These are phyloP conservation scores for Ustanciosporium gigantosporum DNA, from an alignment of 1,284 basidiomycete genomes.

Conservation along the genomic window DNA sequence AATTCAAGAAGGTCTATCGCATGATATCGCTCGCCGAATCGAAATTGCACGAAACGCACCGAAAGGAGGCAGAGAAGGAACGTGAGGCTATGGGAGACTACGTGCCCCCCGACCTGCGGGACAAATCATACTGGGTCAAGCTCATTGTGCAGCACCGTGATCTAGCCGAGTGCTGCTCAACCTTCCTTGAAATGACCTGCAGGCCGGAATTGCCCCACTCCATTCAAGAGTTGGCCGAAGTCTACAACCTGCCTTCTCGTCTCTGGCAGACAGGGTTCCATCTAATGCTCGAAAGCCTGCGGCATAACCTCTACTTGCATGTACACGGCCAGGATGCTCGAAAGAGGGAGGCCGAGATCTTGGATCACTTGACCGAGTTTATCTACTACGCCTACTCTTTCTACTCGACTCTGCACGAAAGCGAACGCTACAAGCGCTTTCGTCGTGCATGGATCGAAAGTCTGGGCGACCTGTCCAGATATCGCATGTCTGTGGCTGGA, in stretches of 20 bases:
- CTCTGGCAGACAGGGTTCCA: slow-evolving; percentile 92
- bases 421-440: slow-evolving; percentile 73
- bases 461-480: slow-evolving; percentile 90
- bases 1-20: slow-evolving; percentile 80
- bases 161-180: slow-evolving; percentile 84
- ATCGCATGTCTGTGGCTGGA: slow-evolving; percentile 84
- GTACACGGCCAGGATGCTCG: slow-evolving; percentile 60
- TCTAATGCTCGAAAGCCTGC: slow-evolving; percentile 83
- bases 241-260: slow-evolving; percentile 91
- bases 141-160: slow-evolving; percentile 63
- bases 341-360: slow-evolving; percentile 45
- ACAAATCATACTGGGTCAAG: slow-evolving; percentile 43
- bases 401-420: slow-evolving; percentile 86
- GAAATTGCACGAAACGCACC: slow-evolving; percentile 67
- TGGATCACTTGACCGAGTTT: slow-evolving; percentile 82
- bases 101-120: slow-evolving; percentile 17
- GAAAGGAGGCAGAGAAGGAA: slow-evolving; percentile 7
- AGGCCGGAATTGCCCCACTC: slow-evolving; percentile 84
- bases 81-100: slow-evolving; percentile 17
- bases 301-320: slow-evolving; percentile 69
- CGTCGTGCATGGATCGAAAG: slow-evolving; percentile 89
- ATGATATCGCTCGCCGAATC: slow-evolving; percentile 74
- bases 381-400: slow-evolving; percentile 94
- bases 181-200: slow-evolving; percentile 81
- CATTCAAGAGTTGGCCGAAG: slow-evolving; percentile 81